Evolutionary conservation across 2,329 filamentous ascomycete species (phyloP), one percentile per base, ranked within the genome.

Genomic region (Hypocrella siamensis): DNA sequence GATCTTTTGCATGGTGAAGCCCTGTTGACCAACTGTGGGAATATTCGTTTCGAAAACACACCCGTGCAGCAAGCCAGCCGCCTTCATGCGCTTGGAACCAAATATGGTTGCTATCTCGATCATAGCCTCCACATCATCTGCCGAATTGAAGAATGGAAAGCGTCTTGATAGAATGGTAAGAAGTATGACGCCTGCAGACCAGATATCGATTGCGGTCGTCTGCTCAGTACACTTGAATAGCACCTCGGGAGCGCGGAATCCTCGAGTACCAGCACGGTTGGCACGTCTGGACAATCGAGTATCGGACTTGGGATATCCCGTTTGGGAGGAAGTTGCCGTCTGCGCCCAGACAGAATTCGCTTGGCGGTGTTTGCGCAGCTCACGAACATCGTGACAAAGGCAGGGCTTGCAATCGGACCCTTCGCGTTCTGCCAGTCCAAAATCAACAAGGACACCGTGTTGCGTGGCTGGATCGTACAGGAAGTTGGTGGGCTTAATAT

Each of bases 401-500:
- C 88, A 96, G 2, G 76, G 75, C 46, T 82, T 80, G 50, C 65
- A 70, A 32, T 92, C 84, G 17, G 73, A 75, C 16, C 81, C 78
- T 48, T 83, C 75, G 31, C 76, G 66, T 59, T 98, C 90, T 22
- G 90, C 90, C 12, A 98, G 70, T n/a, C 90, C 90, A 58, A 98
- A 98, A 50, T 98, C 90, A n/a, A 98, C 90, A 1, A 98, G 69
- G 2, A 98, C 88, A 26, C 90, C 90, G 34, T 82, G 76, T 44
- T 77, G 73, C 27, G 76, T 73, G 9, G 73, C 61, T 0, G 83
- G 82, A 41, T 93, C 84, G 57, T 96, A 96, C 25, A 96, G 68
- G 46, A 96, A 96, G 49, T 96, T 96, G 16, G 92, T 98, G 5
- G 90, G 90, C 49, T 96, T 96, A 51, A 96, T 93, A 49, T 96